These are phyloP conservation scores for Emmonsia crescens DNA, from an alignment of 2,329 filamentous ascomycete genomes.

Conservation along the genomic window DNA sequence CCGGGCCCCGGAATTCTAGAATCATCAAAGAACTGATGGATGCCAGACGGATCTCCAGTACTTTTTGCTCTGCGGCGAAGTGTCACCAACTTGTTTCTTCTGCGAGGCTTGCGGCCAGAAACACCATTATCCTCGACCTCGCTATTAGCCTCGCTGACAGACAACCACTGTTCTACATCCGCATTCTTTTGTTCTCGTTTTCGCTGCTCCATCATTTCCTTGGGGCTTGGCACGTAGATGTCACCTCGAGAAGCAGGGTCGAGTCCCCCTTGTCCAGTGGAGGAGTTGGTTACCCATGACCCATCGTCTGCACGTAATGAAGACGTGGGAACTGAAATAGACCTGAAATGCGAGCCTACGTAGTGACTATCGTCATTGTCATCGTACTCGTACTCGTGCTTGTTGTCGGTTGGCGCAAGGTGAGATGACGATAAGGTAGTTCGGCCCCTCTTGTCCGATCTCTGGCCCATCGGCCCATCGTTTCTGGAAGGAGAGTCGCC, in stretches of 20 bases:
- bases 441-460: slow-evolving; percentile 19
- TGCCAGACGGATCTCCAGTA: slow-evolving; percentile 23
- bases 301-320: slow-evolving; percentile 34
- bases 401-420: slow-evolving; percentile 24
- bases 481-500: slow-evolving; percentile 34
- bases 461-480: slow-evolving; percentile 13
- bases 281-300: slow-evolving; percentile 32
- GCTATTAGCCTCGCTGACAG: slow-evolving; percentile 39
- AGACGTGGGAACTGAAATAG: slow-evolving; percentile 10
- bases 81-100: slow-evolving; percentile 15
- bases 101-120: slow-evolving; percentile 11
- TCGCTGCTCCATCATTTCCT: slow-evolving; percentile 40
- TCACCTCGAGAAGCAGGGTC: slow-evolving; percentile 37
- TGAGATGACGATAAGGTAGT: slow-evolving; percentile 26
- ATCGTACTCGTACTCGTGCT: slow-evolving; percentile 19
- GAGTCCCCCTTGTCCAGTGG: slow-evolving; percentile 36
- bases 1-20: slow-evolving; percentile 42
- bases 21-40: slow-evolving; percentile 22
- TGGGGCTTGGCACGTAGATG: slow-evolving; percentile 37
- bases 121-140: slow-evolving; percentile 23
- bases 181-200: slow-evolving; percentile 41
- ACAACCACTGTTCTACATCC: slow-evolving; percentile 45
- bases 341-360: slow-evolving; percentile 9
- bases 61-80: slow-evolving; percentile 39
- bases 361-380: slow-evolving; percentile 15